Evolutionary conservation across 768 basidiomycete species (phyloP).

Genomic region (Plicaturopsis crispa): DNA sequence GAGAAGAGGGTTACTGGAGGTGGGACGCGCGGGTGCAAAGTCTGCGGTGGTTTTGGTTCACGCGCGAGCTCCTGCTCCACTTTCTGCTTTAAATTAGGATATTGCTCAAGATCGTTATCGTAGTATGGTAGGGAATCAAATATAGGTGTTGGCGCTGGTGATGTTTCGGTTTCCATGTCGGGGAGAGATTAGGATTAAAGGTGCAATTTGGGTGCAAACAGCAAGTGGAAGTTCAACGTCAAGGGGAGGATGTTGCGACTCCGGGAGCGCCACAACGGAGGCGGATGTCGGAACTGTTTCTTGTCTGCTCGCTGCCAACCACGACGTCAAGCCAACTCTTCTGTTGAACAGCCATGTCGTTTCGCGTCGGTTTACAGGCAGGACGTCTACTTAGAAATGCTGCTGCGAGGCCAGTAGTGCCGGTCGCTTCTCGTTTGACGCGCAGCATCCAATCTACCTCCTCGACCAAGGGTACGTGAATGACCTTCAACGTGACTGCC

Average conservation of each 20-base stretch:
- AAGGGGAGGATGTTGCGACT: no score
- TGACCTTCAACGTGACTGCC: neutral
- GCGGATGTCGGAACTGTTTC: no score
- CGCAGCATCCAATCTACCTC: conserved; percentile 43
- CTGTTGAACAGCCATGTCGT: conserved; percentile 29
- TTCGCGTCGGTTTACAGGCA: conserved; percentile 36
- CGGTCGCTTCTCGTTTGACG: conserved; percentile 16
- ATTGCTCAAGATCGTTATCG: conserved; percentile 83
- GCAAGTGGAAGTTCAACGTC: conserved; percentile 6
- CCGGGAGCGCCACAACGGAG: no score
- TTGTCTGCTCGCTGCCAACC: neutral
- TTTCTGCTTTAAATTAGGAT: conserved; percentile 62
- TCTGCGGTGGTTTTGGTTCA: conserved; percentile 53
- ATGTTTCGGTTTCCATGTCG: neutral
- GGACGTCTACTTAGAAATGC: conserved; percentile 34
- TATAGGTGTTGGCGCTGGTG: conserved; percentile 22
- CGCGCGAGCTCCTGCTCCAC: conserved; percentile 72
- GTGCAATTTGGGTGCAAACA: no score
- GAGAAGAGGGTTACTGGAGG: conserved; percentile 58
- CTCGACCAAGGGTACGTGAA: conserved; percentile 38
- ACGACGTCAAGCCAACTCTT: conserved; percentile 8
- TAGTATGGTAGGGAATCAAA: conserved; percentile 92
- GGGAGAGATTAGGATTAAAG: neutral
- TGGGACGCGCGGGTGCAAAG: conserved; percentile 68
- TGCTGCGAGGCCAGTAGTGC: conserved; percentile 23